phyloP scores from a whole-genome alignment of 495 filamentous ascomycete species.

The Aspergillus ellipticus region DNA sequence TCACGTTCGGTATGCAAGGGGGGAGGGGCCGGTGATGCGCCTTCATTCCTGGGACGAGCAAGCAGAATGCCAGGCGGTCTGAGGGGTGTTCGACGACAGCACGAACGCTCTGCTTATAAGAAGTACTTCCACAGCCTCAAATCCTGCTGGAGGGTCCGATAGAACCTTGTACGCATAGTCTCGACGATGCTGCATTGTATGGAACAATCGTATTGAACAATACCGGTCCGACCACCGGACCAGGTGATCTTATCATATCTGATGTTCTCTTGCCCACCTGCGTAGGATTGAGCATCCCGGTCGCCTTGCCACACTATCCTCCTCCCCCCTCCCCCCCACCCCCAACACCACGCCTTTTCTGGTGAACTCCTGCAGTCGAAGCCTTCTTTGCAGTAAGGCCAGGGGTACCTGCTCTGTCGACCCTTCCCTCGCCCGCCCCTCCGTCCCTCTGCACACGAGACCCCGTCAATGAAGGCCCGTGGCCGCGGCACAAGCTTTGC shows the following conservation, averaged over 20 bases:
- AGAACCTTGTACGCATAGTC: too few species aligned
- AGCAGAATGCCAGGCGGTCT: conserved; percentile 3
- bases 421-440: neutral
- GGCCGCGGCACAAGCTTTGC: conserved; percentile 10
- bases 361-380: conserved; percentile 6
- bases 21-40: neutral
- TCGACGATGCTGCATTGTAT: too few species aligned
- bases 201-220: neutral
- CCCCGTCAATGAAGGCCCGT: conserved; percentile 9
- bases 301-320: conserved; percentile 19
- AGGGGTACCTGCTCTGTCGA: neutral
- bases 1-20: neutral
- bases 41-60: conserved; percentile 2
- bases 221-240: conserved; percentile 13
- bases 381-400: conserved; percentile 6
- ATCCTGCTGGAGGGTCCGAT: too few species aligned
- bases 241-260: conserved; percentile 28
- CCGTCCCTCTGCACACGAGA: neutral
- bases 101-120: too few species aligned
- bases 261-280: conserved; percentile 15
- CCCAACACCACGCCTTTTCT: conserved; percentile 1
- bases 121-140: too few species aligned
- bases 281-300: conserved; percentile 8
- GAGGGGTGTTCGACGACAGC: neutral
- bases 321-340: conserved; percentile 12